Conservation (phyloP, 2,329 filamentous ascomycete species). For the Pyrenochaeta sp. region DNA sequence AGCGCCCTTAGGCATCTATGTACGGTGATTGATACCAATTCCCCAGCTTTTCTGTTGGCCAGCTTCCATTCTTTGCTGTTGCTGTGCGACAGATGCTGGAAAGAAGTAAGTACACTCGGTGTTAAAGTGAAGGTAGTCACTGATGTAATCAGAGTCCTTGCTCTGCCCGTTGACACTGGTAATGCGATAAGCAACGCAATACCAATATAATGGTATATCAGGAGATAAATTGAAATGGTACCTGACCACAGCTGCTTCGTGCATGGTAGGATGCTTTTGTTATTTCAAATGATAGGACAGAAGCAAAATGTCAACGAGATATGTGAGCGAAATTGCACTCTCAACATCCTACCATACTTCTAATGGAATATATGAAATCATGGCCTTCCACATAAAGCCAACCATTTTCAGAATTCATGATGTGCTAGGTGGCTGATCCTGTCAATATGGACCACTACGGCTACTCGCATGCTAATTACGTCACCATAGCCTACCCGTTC, state of each 20-base stretch:
- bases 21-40: conserved; percentile 14
- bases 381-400: background rate
- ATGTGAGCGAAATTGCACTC: conserved; percentile 18
- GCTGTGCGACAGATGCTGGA: conserved; percentile 62
- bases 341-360: background rate
- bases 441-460: background rate
- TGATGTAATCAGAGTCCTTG: conserved; percentile 57
- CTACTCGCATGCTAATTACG: background rate
- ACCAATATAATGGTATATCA: conserved; percentile 49
- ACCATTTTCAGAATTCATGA: background rate
- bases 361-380: conserved; percentile 1
- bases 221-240: no score
- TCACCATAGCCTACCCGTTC: conserved; percentile 6
- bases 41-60: conserved; percentile 63
- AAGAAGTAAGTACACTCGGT: conserved; percentile 56
- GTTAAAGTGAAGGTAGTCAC: background rate
- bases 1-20: background rate
- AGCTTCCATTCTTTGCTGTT: conserved; percentile 64
- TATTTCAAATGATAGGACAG: background rate
- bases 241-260: no score
- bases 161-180: conserved; percentile 61
- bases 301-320: background rate
- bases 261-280: background rate
- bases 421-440: background rate
- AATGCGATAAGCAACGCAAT: conserved; percentile 61